Evolutionary conservation across 2,329 filamentous ascomycete species (phyloP).

Genomic region (Aspergillus pseudoglaucus): DNA sequence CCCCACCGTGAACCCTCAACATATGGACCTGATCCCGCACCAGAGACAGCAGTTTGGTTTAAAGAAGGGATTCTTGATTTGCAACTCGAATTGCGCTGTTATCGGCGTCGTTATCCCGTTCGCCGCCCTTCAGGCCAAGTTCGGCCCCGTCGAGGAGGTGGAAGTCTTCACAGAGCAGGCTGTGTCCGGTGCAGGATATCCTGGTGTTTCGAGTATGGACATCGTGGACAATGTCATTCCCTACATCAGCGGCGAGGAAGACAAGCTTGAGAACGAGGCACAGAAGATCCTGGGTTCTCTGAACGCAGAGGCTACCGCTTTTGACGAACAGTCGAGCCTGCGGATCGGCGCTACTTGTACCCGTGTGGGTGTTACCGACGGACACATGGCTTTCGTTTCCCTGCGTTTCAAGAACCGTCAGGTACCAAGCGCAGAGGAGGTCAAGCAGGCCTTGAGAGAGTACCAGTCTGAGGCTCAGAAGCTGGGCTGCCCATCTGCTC

Average conservation of each 20-base stretch:
- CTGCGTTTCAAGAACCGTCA: constrained; percentile 72
- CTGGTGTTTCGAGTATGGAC: constrained; percentile 75
- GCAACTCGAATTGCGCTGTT: constrained; percentile 97
- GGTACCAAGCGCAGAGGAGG: constrained; percentile 65
- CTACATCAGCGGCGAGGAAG: constrained; percentile 87
- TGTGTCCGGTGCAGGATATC: constrained; percentile 74
- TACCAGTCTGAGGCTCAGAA: constrained; percentile 78
- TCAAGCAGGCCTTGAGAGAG: constrained; percentile 69
- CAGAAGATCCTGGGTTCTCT: constrained; percentile 84
- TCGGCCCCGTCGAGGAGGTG: constrained; percentile 69
- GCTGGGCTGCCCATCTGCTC: constrained; percentile 82
- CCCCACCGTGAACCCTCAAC: constrained; percentile 84
- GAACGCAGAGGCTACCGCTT: constrained; percentile 64
- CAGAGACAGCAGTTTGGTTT: constrained; percentile 69
- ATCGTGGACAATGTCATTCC: constrained; percentile 94
- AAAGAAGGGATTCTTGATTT: constrained; percentile 84
- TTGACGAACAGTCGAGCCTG: constrained; percentile 67
- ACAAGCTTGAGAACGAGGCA: constrained; percentile 91
- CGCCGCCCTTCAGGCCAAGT: constrained; percentile 77
- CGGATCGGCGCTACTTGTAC: constrained; percentile 84
- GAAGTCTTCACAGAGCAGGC: constrained; percentile 94
- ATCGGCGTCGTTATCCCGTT: constrained; percentile 95
- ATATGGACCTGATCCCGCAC: constrained; percentile 83
- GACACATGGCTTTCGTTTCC: constrained; percentile 91
- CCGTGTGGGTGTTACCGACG: constrained; percentile 88